phyloP scores from a whole-genome alignment of 2,329 filamentous ascomycete genomes.

The Chaetomium globosum region DNA sequence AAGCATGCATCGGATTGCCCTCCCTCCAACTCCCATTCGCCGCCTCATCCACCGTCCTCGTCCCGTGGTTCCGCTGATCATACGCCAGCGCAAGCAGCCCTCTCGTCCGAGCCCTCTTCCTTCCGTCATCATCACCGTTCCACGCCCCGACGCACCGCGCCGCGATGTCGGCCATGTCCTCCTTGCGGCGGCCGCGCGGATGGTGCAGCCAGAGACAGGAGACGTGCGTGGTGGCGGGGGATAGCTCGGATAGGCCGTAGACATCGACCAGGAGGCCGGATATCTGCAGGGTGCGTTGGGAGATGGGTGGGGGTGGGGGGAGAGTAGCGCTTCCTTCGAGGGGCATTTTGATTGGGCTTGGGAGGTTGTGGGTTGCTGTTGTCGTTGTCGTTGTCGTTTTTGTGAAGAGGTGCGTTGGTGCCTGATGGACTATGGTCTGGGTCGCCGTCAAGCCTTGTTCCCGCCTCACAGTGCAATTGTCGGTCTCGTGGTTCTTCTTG shows the following conservation, averaged over 20 bases:
- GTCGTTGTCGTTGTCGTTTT: not conserved
- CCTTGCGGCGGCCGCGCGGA: conserved; percentile 70
- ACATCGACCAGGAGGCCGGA: conserved; percentile 77
- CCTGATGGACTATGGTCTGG: not conserved
- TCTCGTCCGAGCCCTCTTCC: conserved; percentile 39
- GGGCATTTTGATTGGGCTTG: conserved; percentile 21
- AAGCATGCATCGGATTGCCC: conserved; percentile 79
- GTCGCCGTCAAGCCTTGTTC: not conserved
- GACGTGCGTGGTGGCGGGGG: conserved; percentile 55
- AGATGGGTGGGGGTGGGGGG: conserved; percentile 55
- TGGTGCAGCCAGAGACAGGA: conserved; percentile 92
- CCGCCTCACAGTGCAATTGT: not conserved
- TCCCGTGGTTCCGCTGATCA: conserved; percentile 92
- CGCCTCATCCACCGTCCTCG: conserved; percentile 64
- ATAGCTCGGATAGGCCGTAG: conserved; percentile 77
- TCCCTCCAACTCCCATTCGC: conserved; percentile 78
- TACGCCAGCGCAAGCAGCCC: conserved; percentile 82
- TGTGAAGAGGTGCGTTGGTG: not conserved
- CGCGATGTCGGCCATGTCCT: conserved; percentile 75
- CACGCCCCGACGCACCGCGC: conserved; percentile 68
- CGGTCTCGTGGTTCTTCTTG: not conserved
- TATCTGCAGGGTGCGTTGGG: conserved; percentile 68
- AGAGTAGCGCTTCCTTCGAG: conserved; percentile 35
- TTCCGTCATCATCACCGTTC: conserved; percentile 48
- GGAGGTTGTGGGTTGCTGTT: not conserved